A percentile compares a stretch with the other conserved stretches of the same genome.
Conservation (phyloP, 2,329 filamentous ascomycete genomes). For the Pseudocercospora ulei region DNA sequence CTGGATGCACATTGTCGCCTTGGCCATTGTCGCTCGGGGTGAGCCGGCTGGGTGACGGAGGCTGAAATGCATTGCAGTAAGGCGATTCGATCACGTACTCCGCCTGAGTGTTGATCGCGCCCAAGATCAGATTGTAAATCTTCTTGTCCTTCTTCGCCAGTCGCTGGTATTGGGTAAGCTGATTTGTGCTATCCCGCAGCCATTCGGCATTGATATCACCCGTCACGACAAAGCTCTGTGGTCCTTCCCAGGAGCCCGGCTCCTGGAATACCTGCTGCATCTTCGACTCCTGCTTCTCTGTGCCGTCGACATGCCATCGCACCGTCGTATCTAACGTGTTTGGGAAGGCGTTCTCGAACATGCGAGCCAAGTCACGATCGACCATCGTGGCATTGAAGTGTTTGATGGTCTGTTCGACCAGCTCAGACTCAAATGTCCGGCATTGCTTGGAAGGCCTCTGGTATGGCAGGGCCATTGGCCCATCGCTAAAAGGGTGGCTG, state of each 20-base stretch:
- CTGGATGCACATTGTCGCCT: constrained; percentile 72
- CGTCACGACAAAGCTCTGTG: constrained; percentile 89
- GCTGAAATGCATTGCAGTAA: constrained; percentile 98
- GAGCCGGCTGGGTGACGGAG: constrained; percentile 72
- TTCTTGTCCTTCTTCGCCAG: constrained; percentile 70
- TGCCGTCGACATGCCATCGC: constrained; percentile 67
- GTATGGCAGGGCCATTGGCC: constrained; percentile 69
- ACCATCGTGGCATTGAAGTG: constrained; percentile 70
- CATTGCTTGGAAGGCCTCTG: constrained; percentile 74
- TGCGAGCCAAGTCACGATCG: constrained; percentile 75
- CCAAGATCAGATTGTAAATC: constrained; percentile 71
- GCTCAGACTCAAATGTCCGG: constrained; percentile 76
- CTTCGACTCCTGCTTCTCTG: constrained; percentile 35
- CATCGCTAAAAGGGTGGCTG: constrained; percentile 69
- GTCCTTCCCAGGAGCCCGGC: constrained; percentile 56
- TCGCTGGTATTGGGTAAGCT: constrained; percentile 78
- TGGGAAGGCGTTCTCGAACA: constrained; percentile 72
- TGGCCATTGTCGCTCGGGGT: constrained; percentile 65
- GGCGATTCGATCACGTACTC: constrained; percentile 91
- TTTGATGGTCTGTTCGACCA: constrained; percentile 78
- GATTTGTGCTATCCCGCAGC: constrained; percentile 87
- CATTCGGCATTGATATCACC: constrained; percentile 80
- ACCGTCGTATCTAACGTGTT: constrained; percentile 86
- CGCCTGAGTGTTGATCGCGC: constrained; percentile 90
- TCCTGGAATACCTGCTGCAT: constrained; percentile 27